A percentile compares a stretch with the other conserved stretches of the same genome.
Evolutionary conservation across 768 basidiomycete species (phyloP).

Genomic region (Tulasnella sp.): DNA sequence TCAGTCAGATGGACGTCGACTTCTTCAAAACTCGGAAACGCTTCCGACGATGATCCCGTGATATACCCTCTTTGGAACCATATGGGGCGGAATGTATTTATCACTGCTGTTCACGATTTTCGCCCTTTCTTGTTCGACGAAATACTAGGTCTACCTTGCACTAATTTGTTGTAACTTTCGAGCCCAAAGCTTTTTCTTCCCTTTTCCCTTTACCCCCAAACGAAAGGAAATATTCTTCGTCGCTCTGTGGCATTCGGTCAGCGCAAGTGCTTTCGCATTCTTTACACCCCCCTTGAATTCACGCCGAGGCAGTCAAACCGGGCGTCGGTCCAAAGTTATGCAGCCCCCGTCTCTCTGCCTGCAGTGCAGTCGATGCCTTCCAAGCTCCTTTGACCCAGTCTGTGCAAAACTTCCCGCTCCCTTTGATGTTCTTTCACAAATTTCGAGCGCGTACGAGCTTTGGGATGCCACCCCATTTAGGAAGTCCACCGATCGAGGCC

Average conservation of each 20-base stretch:
- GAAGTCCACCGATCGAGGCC: conserved; percentile 28
- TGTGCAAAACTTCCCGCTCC: no score
- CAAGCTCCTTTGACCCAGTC: no score
- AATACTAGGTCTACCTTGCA: background rate
- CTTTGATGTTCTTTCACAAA: no score
- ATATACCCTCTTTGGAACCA: background rate
- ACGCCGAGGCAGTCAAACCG: no score
- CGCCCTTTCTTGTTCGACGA: background rate
- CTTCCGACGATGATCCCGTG: conserved; percentile 19
- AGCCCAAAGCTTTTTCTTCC: background rate
- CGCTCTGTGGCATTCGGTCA: background rate
- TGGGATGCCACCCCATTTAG: no score
- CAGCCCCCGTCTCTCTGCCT: no score
- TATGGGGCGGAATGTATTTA: conserved; percentile 3
- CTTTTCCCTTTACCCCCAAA: background rate
- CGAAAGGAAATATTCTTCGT: background rate
- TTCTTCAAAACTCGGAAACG: conserved; percentile 34
- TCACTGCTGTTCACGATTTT: background rate
- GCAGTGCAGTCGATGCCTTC: no score
- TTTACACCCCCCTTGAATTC: no score
- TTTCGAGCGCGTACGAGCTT: no score
- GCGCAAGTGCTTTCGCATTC: no score
- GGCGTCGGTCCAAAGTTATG: no score
- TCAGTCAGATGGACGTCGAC: conserved; percentile 33
- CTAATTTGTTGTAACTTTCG: conserved; percentile 7